phyloP scores from a whole-genome alignment of 768 basidiomycete species.

The Strobilomyces confusus region DNA sequence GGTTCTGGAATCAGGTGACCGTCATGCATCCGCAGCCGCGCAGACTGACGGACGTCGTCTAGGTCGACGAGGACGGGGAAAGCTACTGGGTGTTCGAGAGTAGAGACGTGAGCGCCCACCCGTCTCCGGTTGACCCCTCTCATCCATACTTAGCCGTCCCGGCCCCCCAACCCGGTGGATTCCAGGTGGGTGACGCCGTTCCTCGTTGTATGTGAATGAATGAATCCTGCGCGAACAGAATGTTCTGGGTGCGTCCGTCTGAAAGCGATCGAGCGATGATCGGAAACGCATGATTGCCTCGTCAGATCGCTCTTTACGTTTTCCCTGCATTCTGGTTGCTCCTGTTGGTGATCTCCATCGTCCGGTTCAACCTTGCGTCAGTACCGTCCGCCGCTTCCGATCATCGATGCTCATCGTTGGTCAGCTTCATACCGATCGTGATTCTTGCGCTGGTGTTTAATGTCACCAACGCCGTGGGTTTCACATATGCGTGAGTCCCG shows the following conservation, averaged over 20 bases:
- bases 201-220: conserved; percentile 2
- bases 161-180: conserved; percentile 85
- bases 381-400: conserved; percentile 29
- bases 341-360: conserved; percentile 81
- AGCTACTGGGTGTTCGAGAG: conserved; percentile 98
- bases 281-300: conserved; percentile 13
- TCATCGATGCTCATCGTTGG: conserved; percentile 5
- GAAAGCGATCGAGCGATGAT: conserved; percentile 4
- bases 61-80: conserved; percentile 96
- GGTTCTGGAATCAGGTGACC: conserved; percentile 93
- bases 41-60: conserved; percentile 3
- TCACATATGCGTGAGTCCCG: conserved; percentile 81
- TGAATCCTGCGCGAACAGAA: conserved; percentile 42
- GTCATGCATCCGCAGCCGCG: background rate
- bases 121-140: conserved; percentile 4
- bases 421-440: conserved; percentile 92
- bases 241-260: conserved; percentile 76
- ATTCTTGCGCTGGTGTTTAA: conserved; percentile 94
- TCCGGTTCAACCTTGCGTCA: conserved; percentile 86
- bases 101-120: conserved; percentile 69
- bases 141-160: conserved; percentile 58
- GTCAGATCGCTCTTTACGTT: conserved; percentile 79
- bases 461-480: conserved; percentile 90
- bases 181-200: conserved; percentile 55
- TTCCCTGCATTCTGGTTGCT: conserved; percentile 88